phyloP scores from a whole-genome alignment of 345 rosid species.

The Pseudoturritis turrita region DNA sequence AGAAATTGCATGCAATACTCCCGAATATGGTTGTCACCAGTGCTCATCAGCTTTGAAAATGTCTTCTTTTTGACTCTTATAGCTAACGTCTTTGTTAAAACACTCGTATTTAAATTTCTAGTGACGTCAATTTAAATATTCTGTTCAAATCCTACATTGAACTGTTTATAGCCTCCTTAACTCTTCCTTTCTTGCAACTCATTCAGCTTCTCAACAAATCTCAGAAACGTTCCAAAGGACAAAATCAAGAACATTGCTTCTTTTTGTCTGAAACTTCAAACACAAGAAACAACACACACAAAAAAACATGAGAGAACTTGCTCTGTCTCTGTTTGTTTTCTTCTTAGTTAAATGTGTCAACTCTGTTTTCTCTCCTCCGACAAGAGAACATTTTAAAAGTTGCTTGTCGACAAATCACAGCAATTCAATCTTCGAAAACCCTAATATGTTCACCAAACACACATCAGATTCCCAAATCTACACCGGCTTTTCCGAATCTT shows the following conservation, averaged over 20 bases:
- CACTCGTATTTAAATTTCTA: slow-evolving; percentile 1
- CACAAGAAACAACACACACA: no score
- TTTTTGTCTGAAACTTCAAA: neutral
- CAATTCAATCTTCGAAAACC: no score
- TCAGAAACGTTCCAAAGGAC: slow-evolving; percentile 5
- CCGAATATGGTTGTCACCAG: neutral
- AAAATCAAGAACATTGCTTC: neutral
- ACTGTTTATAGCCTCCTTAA: neutral
- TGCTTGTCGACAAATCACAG: no score
- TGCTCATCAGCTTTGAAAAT: slow-evolving; percentile 4
- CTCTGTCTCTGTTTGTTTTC: no score
- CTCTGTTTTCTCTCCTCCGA: no score
- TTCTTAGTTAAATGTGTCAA: no score
- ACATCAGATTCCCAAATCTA: neutral
- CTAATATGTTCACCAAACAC: neutral
- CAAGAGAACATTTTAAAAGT: no score
- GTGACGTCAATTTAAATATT: neutral
- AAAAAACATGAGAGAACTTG: no score
- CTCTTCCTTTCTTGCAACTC: slow-evolving; percentile 20
- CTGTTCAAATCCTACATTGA: slow-evolving; percentile 1
- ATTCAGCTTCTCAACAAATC: slow-evolving; percentile 16
- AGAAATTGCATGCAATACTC: neutral
- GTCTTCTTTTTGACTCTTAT: neutral
- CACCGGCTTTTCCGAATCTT: slow-evolving; percentile 1
- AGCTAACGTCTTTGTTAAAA: slow-evolving; percentile 6